These are phyloP conservation scores for Epithele typhae DNA, from an alignment of 768 basidiomycete species.

Conservation along the genomic window DNA sequence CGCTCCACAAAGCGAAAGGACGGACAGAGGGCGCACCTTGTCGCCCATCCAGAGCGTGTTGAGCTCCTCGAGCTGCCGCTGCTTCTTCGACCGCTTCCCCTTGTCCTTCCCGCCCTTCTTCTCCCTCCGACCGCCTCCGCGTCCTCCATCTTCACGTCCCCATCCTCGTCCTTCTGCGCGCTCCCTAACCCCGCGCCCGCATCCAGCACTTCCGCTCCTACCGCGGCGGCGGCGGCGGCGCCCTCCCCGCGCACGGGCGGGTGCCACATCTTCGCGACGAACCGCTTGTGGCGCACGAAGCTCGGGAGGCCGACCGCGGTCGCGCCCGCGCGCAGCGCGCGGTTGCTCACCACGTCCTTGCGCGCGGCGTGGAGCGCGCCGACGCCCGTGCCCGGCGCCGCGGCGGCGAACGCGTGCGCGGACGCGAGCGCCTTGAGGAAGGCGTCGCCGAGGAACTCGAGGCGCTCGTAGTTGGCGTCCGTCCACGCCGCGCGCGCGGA, in stretches of 20 bases:
- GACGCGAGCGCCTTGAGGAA: constrained; percentile 79
- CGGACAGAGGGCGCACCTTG: constrained; percentile 71
- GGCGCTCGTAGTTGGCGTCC: constrained; percentile 77
- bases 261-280: constrained; percentile 62
- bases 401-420: constrained; percentile 65
- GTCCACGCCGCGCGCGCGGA: constrained; percentile 65
- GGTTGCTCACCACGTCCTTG: constrained; percentile 73
- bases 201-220: too few relatives aligned
- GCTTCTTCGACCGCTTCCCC: constrained; percentile 32
- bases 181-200: too few relatives aligned
- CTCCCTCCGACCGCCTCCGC: not conserved
- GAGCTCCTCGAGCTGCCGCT: constrained; percentile 37
- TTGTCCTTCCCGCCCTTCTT: constrained; percentile 1
- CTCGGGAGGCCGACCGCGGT: constrained; percentile 56
- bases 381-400: constrained; percentile 57
- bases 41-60: constrained; percentile 63
- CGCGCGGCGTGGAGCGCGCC: constrained; percentile 64
- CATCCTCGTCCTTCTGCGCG: constrained; percentile 10
- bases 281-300: constrained; percentile 71
- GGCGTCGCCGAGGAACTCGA: constrained; percentile 82
- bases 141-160: constrained; percentile 7
- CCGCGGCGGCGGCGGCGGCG: too few relatives aligned
- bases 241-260: constrained; percentile 34
- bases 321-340: constrained; percentile 52
- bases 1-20: too few relatives aligned